phyloP scores from a whole-genome alignment of 2,329 filamentous ascomycete species.

The Phoma sp. region DNA sequence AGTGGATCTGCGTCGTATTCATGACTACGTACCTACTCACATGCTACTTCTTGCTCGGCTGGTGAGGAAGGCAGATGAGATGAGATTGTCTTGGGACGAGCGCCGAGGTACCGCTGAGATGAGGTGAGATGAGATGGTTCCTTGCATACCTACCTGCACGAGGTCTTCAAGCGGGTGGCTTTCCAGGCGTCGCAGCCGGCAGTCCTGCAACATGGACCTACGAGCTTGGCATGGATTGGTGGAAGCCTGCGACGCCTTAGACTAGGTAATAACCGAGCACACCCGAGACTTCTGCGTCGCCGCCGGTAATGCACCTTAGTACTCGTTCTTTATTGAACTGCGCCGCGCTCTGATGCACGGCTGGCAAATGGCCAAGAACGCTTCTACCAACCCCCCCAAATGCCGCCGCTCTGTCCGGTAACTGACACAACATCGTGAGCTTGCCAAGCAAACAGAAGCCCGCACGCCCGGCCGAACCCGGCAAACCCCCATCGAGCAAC shows the following conservation, averaged over 20 bases:
- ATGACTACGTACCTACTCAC: not conserved
- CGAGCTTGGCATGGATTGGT: slow-evolving; percentile 10
- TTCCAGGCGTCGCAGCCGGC: slow-evolving; percentile 11
- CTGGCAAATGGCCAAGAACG: slow-evolving; percentile 5
- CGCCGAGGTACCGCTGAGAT: too few species aligned
- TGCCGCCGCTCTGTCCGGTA: not conserved
- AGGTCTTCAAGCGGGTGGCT: not conserved
- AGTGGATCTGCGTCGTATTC: slow-evolving; percentile 9
- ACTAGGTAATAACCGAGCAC: slow-evolving; percentile 8
- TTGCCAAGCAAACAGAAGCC: slow-evolving; percentile 4
- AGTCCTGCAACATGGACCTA: slow-evolving; percentile 5
- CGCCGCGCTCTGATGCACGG: not conserved
- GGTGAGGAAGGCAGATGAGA: not conserved
- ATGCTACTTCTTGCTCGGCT: not conserved
- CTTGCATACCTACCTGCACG: slow-evolving; percentile 4
- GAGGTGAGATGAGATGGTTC: not conserved
- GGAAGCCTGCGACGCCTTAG: not conserved
- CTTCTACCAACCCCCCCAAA: slow-evolving; percentile 9
- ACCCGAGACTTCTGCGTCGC: slow-evolving; percentile 9
- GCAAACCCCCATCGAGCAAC: slow-evolving; percentile 3
- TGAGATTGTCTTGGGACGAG: too few species aligned
- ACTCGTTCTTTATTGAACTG: not conserved
- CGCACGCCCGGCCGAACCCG: slow-evolving; percentile 10
- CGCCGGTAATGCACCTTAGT: not conserved
- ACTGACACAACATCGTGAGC: not conserved